These are phyloP conservation scores for Sporisorium scitamineum DNA, from an alignment of 1,284 basidiomycete genomes.

Conservation along the genomic window DNA sequence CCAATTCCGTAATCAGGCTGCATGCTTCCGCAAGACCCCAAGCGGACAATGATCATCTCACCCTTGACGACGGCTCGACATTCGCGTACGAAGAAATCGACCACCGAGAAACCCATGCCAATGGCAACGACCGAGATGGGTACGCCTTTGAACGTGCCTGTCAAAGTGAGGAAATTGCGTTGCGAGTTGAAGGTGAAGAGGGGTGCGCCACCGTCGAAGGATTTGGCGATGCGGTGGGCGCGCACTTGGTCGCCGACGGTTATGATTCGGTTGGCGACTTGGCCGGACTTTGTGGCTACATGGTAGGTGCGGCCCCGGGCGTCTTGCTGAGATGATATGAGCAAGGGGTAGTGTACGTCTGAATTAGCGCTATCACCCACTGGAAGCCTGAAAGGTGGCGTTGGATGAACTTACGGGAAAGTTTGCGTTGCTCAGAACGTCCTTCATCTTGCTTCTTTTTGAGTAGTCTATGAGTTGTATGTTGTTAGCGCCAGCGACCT, in stretches of 20 bases:
- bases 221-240: slow-evolving; percentile 75
- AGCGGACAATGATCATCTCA: slow-evolving; percentile 76
- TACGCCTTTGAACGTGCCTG: slow-evolving; percentile 78
- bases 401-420: slow-evolving; percentile 46
- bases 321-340: slow-evolving; percentile 52
- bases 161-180: slow-evolving; percentile 83
- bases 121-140: slow-evolving; percentile 82
- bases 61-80: slow-evolving; percentile 80
- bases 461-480: neutral
- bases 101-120: slow-evolving; percentile 77
- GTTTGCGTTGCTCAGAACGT: slow-evolving; percentile 58
- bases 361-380: too few relatives aligned
- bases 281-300: slow-evolving; percentile 51
- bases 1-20: slow-evolving; percentile 77
- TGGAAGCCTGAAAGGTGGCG: too few relatives aligned
- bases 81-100: slow-evolving; percentile 86
- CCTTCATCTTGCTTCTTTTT: slow-evolving; percentile 45
- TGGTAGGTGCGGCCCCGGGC: slow-evolving; percentile 54
- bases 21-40: slow-evolving; percentile 77
- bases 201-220: slow-evolving; percentile 74
- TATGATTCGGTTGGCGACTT: slow-evolving; percentile 82
- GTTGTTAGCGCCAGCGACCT: neutral
- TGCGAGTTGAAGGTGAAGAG: slow-evolving; percentile 78
- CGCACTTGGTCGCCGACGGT: slow-evolving; percentile 82
- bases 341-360: too few relatives aligned